Conservation (phyloP, 495 filamentous ascomycete species). For the Penicillium antarcticum region DNA sequence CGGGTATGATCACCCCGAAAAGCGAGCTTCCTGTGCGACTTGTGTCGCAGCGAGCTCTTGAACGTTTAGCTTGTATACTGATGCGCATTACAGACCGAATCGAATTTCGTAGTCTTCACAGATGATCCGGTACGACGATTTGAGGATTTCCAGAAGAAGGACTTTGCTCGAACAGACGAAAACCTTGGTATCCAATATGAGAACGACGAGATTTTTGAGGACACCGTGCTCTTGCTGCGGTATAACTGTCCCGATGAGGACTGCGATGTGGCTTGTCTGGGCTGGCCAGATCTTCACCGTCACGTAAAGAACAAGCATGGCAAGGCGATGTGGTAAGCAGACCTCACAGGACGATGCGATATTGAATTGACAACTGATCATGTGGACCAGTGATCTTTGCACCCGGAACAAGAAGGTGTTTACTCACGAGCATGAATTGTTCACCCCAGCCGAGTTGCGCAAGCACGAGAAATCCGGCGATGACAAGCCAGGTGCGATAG, state of each 20-base stretch:
- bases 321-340: conserved; percentile 79
- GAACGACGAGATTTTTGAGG: conserved; percentile 78
- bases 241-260: conserved; percentile 89
- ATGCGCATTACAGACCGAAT: conserved; percentile 55
- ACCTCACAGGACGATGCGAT: background rate
- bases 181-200: conserved; percentile 90
- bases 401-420: conserved; percentile 96
- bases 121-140: conserved; percentile 76
- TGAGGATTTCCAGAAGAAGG: conserved; percentile 69
- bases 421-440: conserved; percentile 96
- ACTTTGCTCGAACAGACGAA: conserved; percentile 72
- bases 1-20: conserved; percentile 54
- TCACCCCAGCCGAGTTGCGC: conserved; percentile 72
- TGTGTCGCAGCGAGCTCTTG: background rate
- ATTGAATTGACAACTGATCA: conserved; percentile 6
- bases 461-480: conserved; percentile 91
- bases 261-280: conserved; percentile 87
- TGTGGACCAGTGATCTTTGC: conserved; percentile 66
- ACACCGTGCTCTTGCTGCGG: conserved; percentile 79
- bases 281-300: conserved; percentile 90
- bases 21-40: too few species aligned
- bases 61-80: background rate
- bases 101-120: conserved; percentile 86
- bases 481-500: conserved; percentile 81
- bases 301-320: conserved; percentile 81